A percentile compares a stretch with the other conserved stretches of the same genome.
phyloP scores from a whole-genome alignment of 1,139 yeast genomes.

The Debaryomyces udenii region DNA sequence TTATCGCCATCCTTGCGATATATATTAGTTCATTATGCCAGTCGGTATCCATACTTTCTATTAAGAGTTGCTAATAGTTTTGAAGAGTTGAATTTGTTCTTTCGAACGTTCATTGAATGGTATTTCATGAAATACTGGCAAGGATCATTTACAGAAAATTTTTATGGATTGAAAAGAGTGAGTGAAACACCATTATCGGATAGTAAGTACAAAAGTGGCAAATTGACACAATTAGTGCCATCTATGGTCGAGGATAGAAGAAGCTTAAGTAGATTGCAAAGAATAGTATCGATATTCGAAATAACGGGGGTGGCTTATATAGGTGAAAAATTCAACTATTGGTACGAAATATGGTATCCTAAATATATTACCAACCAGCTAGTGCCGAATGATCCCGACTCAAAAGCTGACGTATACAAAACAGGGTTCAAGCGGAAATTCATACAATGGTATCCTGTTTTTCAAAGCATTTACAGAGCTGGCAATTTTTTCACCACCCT shows the following conservation, averaged over 20 bases:
- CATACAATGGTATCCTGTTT: slow-evolving; percentile 62
- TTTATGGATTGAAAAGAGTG: slow-evolving; percentile 83
- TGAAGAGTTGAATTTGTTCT: slow-evolving; percentile 70
- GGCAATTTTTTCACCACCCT: slow-evolving; percentile 64
- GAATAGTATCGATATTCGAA: slow-evolving; percentile 60
- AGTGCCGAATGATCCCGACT: slow-evolving; percentile 31
- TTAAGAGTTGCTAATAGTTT: slow-evolving; percentile 66
- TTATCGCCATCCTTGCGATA: slow-evolving; percentile 84
- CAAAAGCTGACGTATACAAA: slow-evolving; percentile 31
- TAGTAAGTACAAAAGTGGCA: slow-evolving; percentile 32
- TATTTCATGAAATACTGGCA: slow-evolving; percentile 75
- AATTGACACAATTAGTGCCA: slow-evolving; percentile 47
- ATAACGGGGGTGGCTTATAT: slow-evolving; percentile 71
- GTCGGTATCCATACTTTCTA: slow-evolving; percentile 71
- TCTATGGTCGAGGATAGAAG: slow-evolving; percentile 57
- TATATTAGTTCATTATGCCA: slow-evolving; percentile 79
- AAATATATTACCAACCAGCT: slow-evolving; percentile 54
- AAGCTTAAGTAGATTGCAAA: slow-evolving; percentile 57
- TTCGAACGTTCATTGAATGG: slow-evolving; percentile 75
- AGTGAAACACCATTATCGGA: slow-evolving; percentile 42
- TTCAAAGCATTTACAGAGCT: slow-evolving; percentile 51
- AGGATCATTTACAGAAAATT: slow-evolving; percentile 87
- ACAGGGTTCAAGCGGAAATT: slow-evolving; percentile 47
- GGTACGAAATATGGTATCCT: slow-evolving; percentile 68
- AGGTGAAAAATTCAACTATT: slow-evolving; percentile 65